Evolutionary conservation across 2,329 filamentous ascomycete species (phyloP).

Genomic region (Pyrenophora graminea): DNA sequence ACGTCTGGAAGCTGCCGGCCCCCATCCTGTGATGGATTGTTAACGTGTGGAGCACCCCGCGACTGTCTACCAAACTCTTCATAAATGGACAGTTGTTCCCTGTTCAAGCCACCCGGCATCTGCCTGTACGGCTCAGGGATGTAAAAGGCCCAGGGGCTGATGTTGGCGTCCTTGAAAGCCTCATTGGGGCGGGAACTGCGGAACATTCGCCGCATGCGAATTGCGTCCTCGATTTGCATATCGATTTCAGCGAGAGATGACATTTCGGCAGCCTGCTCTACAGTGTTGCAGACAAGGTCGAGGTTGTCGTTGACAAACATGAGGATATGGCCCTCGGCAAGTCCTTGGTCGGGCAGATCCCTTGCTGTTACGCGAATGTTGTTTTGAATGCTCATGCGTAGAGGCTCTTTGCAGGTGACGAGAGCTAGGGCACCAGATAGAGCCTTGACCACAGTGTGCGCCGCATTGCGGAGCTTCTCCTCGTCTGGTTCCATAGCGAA

Average conservation of each 20-base stretch:
- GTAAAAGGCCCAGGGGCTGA: conserved; percentile 90
- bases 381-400: conserved; percentile 95
- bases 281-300: conserved; percentile 87
- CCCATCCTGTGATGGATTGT: conserved; percentile 61
- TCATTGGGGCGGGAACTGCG: conserved; percentile 76
- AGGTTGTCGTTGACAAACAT: conserved; percentile 99
- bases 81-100: conserved; percentile 93
- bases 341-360: conserved; percentile 66
- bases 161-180: conserved; percentile 77
- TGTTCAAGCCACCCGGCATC: conserved; percentile 78
- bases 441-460: conserved; percentile 92
- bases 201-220: conserved; percentile 78
- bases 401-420: conserved; percentile 97
- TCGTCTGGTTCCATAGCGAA: conserved; percentile 93
- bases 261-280: conserved; percentile 94
- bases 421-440: conserved; percentile 91
- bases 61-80: conserved; percentile 92
- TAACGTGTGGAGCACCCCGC: conserved; percentile 64
- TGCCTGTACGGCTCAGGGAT: conserved; percentile 94
- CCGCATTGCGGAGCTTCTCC: conserved; percentile 80
- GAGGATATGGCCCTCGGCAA: conserved; percentile 92
- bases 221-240: conserved; percentile 80
- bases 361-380: conserved; percentile 86
- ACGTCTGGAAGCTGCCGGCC: conserved; percentile 66
- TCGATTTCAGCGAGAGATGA: conserved; percentile 94